Evolutionary conservation across 805 yeast genomes (phyloP).

Genomic region (Kazachstania viticola): DNA sequence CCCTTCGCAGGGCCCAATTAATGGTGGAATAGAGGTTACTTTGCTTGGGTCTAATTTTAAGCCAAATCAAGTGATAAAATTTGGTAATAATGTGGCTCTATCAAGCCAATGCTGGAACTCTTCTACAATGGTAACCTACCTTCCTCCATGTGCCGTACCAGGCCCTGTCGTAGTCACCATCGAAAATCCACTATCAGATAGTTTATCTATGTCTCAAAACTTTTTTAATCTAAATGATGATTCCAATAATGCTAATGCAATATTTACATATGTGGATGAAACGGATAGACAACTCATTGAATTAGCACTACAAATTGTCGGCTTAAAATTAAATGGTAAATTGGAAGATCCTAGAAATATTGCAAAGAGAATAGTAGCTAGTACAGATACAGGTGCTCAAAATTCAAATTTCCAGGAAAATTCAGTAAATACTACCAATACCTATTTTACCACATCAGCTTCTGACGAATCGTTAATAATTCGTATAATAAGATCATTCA

Average conservation of each 20-base stretch:
- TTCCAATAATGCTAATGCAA: slow-evolving; percentile 18
- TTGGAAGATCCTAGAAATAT: slow-evolving; percentile 87
- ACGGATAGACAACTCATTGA: slow-evolving; percentile 89
- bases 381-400: slow-evolving; percentile 10
- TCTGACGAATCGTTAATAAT: slow-evolving; percentile 30
- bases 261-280: slow-evolving; percentile 86
- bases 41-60: slow-evolving; percentile 76
- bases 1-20: slow-evolving; percentile 86
- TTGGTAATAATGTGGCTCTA: slow-evolving; percentile 67
- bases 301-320: slow-evolving; percentile 88
- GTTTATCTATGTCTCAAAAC: slow-evolving; percentile 2
- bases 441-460: slow-evolving; percentile 4
- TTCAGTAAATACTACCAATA: background rate
- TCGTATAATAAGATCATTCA: slow-evolving; percentile 49
- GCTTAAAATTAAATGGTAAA: slow-evolving; percentile 89
- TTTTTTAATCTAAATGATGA: slow-evolving; percentile 2
- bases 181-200: slow-evolving; percentile 31
- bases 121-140: slow-evolving; percentile 78
- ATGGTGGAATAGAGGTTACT: slow-evolving; percentile 94
- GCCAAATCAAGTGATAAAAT: slow-evolving; percentile 69
- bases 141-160: slow-evolving; percentile 81
- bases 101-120: slow-evolving; percentile 94
- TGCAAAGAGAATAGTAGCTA: slow-evolving; percentile 78
- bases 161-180: slow-evolving; percentile 87
- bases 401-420: slow-evolving; percentile 2